phyloP scores from a whole-genome alignment of 2,329 filamentous ascomycete genomes.

The Byssoonygena ceratinophila region DNA sequence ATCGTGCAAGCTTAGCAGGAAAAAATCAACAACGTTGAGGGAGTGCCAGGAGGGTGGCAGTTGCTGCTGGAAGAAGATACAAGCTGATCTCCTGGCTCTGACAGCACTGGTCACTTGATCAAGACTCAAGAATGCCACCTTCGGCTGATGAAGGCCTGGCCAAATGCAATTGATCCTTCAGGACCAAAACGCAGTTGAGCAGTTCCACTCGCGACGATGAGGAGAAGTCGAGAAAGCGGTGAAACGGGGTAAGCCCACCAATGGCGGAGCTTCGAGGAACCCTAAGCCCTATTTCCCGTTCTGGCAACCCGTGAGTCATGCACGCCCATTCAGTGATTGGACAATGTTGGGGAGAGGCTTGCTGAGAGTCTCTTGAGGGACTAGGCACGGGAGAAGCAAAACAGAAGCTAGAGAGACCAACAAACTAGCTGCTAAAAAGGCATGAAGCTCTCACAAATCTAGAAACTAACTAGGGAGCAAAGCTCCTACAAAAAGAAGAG shows the following conservation, averaged over 20 bases:
- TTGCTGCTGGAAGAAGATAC: too few species aligned
- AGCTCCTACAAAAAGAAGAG: too few species aligned
- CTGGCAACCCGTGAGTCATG: not conserved
- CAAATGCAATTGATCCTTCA: not conserved
- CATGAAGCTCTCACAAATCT: too few species aligned
- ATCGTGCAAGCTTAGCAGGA: too few species aligned
- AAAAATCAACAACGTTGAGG: not conserved
- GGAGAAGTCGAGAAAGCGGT: not conserved
- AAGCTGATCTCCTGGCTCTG: too few species aligned
- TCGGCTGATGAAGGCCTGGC: not conserved
- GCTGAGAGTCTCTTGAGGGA: too few species aligned
- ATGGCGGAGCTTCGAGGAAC: slow-evolving; percentile 4
- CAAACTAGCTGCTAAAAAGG: too few species aligned
- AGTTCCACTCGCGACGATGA: not conserved
- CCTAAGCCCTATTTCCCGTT: slow-evolving; percentile 10
- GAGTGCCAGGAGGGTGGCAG: not conserved
- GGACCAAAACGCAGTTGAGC: not conserved
- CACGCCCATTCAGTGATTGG: not conserved
- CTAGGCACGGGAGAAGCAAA: too few species aligned
- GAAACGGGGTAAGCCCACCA: slow-evolving; percentile 1
- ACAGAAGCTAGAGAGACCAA: too few species aligned
- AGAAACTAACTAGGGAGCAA: too few species aligned
- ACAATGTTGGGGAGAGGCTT: not conserved
- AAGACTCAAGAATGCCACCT: not conserved
- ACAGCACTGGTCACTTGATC: not conserved